Evolutionary conservation across 257 asterid species (phyloP).

Genomic region (Phtheirospermum japonicum): DNA sequence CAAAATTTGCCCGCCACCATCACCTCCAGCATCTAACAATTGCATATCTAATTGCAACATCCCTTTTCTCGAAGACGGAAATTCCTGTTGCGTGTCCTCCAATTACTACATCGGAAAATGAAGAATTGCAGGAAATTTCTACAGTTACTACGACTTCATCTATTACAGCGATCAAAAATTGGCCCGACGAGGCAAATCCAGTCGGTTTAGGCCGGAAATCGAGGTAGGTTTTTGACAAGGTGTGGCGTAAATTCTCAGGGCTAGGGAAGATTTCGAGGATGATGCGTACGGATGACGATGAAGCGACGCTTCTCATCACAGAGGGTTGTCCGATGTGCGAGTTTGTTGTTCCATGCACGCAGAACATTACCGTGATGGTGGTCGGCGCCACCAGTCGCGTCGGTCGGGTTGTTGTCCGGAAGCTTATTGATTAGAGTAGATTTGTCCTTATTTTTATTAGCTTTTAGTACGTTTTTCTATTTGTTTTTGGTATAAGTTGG

Average conservation of each 20-base stretch:
- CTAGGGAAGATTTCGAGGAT: slow-evolving; percentile 91
- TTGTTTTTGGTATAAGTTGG: too few relatives aligned
- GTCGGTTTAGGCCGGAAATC: slow-evolving; percentile 91
- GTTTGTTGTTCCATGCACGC: slow-evolving; percentile 90
- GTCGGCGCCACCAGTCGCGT: slow-evolving; percentile 99
- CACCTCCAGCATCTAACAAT: too few relatives aligned
- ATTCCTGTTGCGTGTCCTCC: too few relatives aligned
- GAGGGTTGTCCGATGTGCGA: slow-evolving; percentile 98
- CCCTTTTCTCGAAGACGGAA: too few relatives aligned
- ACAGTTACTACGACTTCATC: slow-evolving; percentile 36
- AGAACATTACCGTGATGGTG: slow-evolving; percentile 89
- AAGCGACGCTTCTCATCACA: slow-evolving; percentile 51
- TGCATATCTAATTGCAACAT: too few relatives aligned
- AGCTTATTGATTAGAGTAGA: too few relatives aligned
- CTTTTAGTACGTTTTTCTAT: too few relatives aligned
- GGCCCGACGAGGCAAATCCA: slow-evolving; percentile 84
- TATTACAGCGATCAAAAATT: slow-evolving; percentile 56
- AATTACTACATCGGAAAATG: slow-evolving; percentile 29
- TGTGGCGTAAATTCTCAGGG: slow-evolving; percentile 95
- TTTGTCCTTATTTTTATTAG: too few relatives aligned
- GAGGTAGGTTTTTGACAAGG: slow-evolving; percentile 85
- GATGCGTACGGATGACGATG: slow-evolving; percentile 58
- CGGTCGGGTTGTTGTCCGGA: slow-evolving; percentile 86
- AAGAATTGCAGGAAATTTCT: slow-evolving; percentile 22
- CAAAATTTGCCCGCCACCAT: too few relatives aligned